Percentiles rank a stretch among this genome's conserved stretches.
These are phyloP conservation scores for Colletotrichum australisinense DNA, from an alignment of 2,329 filamentous ascomycete species.

Conservation along the genomic window DNA sequence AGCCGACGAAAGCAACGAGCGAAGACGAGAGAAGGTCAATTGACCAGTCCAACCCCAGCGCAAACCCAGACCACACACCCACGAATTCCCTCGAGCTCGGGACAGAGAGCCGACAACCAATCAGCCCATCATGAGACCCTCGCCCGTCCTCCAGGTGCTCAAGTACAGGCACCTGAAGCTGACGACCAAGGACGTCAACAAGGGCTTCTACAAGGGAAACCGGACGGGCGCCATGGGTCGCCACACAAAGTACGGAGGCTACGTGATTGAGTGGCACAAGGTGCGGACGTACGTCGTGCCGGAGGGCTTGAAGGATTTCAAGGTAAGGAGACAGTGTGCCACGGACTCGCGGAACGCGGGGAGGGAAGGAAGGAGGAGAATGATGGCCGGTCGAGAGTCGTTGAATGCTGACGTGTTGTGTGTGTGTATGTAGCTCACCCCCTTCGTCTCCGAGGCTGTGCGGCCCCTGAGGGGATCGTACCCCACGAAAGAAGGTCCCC, in stretches of 20 bases:
- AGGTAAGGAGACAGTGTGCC: constrained; percentile 62
- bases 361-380: too few relatives aligned
- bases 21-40: background rate
- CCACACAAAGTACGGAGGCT: constrained; percentile 87
- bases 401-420: too few relatives aligned
- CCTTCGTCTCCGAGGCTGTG: constrained; percentile 77
- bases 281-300: constrained; percentile 93
- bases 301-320: constrained; percentile 73
- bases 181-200: constrained; percentile 92
- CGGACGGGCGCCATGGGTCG: constrained; percentile 87
- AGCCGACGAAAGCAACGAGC: background rate
- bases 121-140: constrained; percentile 70
- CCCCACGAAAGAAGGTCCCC: constrained; percentile 65
- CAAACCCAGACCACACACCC: background rate
- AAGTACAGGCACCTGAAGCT: constrained; percentile 81
- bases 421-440: constrained; percentile 70
- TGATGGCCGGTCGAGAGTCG: too few relatives aligned
- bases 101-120: background rate
- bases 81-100: background rate
- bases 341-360: too few relatives aligned
- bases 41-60: background rate
- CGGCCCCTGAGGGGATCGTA: constrained; percentile 64
- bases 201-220: constrained; percentile 98
- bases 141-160: constrained; percentile 72
- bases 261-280: constrained; percentile 85